Evolutionary conservation across 805 yeast species (phyloP).

Genomic region (Wickerhamiella parazyma): DNA sequence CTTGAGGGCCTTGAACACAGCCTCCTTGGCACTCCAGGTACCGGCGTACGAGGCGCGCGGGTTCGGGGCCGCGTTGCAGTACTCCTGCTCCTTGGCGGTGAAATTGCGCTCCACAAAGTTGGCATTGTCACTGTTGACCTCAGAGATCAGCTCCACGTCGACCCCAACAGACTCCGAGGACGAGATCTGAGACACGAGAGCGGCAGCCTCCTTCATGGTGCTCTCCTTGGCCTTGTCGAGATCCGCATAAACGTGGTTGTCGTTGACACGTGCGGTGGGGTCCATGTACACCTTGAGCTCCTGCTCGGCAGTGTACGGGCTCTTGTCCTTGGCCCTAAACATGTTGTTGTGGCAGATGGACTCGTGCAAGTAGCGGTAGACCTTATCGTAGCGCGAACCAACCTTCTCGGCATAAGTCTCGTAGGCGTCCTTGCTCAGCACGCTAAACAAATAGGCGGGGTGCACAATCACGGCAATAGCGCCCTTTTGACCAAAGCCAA

Average conservation of each 20-base stretch:
- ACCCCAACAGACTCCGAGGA: constrained; percentile 76
- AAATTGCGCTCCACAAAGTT: constrained; percentile 89
- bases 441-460: constrained; percentile 85
- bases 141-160: constrained; percentile 79
- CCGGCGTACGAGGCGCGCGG: constrained; percentile 92
- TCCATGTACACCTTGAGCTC: constrained; percentile 88
- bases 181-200: constrained; percentile 26
- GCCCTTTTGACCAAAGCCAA: constrained; percentile 99
- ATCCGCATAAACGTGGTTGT: constrained; percentile 23
- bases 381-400: constrained; percentile 65
- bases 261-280: constrained; percentile 72
- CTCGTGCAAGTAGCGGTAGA: constrained; percentile 91
- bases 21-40: constrained; percentile 98
- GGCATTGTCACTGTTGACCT: constrained; percentile 74
- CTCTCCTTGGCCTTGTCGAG: constrained; percentile 25
- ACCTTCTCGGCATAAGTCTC: constrained; percentile 61
- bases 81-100: constrained; percentile 63
- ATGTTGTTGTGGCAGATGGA: constrained; percentile 82
- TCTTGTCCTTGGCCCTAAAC: constrained; percentile 83
- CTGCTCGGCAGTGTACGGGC: constrained; percentile 83
- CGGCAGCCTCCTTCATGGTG: constrained; percentile 19
- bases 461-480: constrained; percentile 87
- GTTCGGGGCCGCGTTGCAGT: constrained; percentile 60
- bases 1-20: constrained; percentile 91
- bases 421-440: constrained; percentile 59